Evolutionary conservation across 805 yeast species (phyloP), one percentile per base, ranked within the genome.

Genomic region (Candida alai): DNA sequence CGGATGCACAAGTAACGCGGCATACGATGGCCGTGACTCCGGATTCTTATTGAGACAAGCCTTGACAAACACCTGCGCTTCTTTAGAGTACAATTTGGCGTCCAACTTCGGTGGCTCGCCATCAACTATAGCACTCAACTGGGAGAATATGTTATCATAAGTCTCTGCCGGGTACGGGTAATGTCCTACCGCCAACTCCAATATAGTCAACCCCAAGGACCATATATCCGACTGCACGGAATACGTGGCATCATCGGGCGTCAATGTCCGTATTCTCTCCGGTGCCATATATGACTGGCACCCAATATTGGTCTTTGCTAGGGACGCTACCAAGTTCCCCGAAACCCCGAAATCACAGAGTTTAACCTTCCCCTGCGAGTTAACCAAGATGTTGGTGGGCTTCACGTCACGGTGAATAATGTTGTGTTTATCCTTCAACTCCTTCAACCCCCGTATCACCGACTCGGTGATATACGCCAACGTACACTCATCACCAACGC

Each of bases 221-320:
- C 98, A 90, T 41, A 90, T 78, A 60, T 90, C 98, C 7, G 95
- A 81, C 52, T 90, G 97, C 3, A 88, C 96, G 1, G 96, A 79
- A 59, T 90, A 90, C 0, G 93, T 77, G 6, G 76, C 69, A 45
- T 78, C 89, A 51, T 83, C 88, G 2, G 88, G 90, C 43, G 66
- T 78, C 41, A 73, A 49, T 0, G 84, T 76, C 51, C 80, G 79
- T 47, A 93, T 93, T 52, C 98, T 74, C 56, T 90, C 98, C 1
- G 98, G 98, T 1, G 97, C 97, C 97, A 93, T 93, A 59, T 90
- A 90, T 1, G 95, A 84, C 61, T 93, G 98, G 60, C 98, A 90
- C 4, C 98, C 98, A 45, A 90, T 87, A 49, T 93, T 90, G 0
- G 98, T 90, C 50, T 87, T 80, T 11, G 97, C 97, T 48, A 90